phyloP scores from a whole-genome alignment of 2,329 filamentous ascomycete species.

The Pseudocercospora ulei region DNA sequence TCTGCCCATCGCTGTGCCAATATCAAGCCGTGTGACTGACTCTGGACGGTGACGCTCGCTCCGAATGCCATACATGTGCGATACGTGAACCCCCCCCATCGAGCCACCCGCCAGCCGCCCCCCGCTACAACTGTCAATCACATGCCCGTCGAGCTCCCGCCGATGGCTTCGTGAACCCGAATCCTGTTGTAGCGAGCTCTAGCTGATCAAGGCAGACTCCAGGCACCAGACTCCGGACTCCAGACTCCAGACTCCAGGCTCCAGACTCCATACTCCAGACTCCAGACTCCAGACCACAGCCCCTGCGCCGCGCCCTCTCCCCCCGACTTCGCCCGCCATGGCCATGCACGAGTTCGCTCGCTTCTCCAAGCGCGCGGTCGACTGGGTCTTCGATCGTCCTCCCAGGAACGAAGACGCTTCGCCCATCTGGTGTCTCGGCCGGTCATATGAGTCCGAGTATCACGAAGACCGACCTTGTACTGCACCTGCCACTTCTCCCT shows the following conservation, averaged over 20 bases:
- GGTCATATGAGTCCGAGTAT: constrained; percentile 42
- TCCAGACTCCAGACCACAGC: no score
- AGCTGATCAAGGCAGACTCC: no score
- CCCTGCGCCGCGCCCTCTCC: background rate
- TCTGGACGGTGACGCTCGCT: no score
- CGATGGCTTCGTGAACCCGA: constrained; percentile 5
- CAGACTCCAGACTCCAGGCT: no score
- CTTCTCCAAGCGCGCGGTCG: constrained; percentile 66
- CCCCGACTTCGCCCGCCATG: constrained; percentile 1
- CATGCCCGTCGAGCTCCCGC: background rate
- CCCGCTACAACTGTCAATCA: no score
- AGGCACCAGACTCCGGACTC: no score
- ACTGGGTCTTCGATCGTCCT: constrained; percentile 86
- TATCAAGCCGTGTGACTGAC: no score
- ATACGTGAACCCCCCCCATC: background rate
- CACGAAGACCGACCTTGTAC: constrained; percentile 18
- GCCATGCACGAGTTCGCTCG: constrained; percentile 65
- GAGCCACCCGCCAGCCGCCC: background rate
- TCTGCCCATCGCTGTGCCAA: no score
- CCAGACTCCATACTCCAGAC: no score
- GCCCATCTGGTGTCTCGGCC: constrained; percentile 75
- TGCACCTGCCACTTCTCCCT: constrained; percentile 26
- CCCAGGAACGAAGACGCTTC: constrained; percentile 68
- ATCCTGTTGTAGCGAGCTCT: no score
- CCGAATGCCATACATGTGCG: no score